A percentile compares a stretch with the other conserved stretches of the same genome.
Evolutionary conservation across 2,329 filamentous ascomycete genomes (phyloP).

Genomic region (Penicillium frequentans): DNA sequence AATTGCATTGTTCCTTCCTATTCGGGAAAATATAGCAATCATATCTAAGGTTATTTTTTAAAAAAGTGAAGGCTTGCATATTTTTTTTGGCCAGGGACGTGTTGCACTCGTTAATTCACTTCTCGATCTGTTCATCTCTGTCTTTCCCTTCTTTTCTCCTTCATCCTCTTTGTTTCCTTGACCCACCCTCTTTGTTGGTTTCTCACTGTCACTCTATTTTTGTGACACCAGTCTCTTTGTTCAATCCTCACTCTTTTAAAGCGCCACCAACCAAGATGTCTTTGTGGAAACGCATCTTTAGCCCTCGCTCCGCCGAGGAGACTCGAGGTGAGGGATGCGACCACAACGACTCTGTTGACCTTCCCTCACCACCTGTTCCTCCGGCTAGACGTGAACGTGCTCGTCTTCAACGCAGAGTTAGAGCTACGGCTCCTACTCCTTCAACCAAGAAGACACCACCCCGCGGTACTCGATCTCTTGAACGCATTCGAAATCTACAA

Average conservation of each 20-base stretch:
- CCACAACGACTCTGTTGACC: not conserved
- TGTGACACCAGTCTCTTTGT: not conserved
- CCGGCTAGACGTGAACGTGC: not conserved
- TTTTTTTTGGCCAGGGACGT: not conserved
- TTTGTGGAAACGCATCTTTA: not conserved
- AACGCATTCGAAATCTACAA: not conserved
- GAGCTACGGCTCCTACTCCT: not conserved
- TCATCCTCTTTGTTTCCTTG: not conserved
- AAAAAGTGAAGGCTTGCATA: not conserved
- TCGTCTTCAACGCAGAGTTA: not conserved
- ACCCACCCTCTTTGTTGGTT: not conserved
- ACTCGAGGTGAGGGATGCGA: not conserved
- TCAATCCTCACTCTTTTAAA: not conserved
- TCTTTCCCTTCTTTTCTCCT: not conserved
- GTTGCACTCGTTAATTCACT: not conserved
- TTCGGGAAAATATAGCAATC: too few relatives aligned
- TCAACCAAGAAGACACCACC: not conserved
- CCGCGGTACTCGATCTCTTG: not conserved
- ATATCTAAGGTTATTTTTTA: not conserved
- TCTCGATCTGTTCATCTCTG: not conserved
- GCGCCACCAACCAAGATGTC: not conserved
- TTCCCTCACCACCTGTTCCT: not conserved
- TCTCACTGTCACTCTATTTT: not conserved
- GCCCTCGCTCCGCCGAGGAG: not conserved
- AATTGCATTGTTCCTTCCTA: not conserved